These are phyloP conservation scores for Beauveria sp. DNA, from an alignment of 2,329 filamentous ascomycete species.

Conservation along the genomic window DNA sequence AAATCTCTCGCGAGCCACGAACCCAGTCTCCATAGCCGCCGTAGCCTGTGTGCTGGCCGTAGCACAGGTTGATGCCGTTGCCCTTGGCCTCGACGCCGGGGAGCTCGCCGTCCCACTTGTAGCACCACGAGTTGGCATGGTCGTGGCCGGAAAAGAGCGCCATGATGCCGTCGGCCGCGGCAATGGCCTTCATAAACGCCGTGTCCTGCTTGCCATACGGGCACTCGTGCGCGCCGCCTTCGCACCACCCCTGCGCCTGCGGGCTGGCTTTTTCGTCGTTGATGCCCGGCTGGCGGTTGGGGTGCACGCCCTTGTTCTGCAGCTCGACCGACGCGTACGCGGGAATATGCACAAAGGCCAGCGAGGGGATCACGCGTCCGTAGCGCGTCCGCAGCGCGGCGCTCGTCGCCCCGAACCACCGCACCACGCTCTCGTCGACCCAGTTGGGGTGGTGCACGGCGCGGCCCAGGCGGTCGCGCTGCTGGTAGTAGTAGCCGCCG, in stretches of 20 bases:
- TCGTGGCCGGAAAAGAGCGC: conserved; percentile 59
- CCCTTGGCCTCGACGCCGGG: conserved; percentile 28
- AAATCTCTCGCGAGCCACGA: conserved; percentile 39
- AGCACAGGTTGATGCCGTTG: conserved; percentile 43
- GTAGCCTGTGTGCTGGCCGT: conserved; percentile 58
- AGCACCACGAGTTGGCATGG: conserved; percentile 55
- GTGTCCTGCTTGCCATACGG: conserved; percentile 44
- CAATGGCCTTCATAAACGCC: conserved; percentile 55
- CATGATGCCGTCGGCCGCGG: conserved; percentile 45
- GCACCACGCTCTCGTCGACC: conserved; percentile 36
- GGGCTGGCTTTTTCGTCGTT: conserved; percentile 35
- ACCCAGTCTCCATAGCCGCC: conserved; percentile 56
- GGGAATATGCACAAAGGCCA: conserved; percentile 44
- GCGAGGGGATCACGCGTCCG: conserved; percentile 32
- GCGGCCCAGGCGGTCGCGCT: conserved; percentile 22
- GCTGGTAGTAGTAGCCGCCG: conserved; percentile 47
- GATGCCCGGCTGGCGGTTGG: conserved; percentile 34
- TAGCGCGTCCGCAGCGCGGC: conserved; percentile 22
- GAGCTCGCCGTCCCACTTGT: conserved; percentile 35
- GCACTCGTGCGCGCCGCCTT: conserved; percentile 30
- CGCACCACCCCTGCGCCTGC: conserved; percentile 39
- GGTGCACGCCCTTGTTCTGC: conserved; percentile 27
- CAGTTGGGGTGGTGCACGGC: conserved; percentile 32
- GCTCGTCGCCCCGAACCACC: conserved; percentile 35
- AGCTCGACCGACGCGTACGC: conserved; percentile 28